A percentile compares a stretch with the other conserved stretches of the same genome.
These are phyloP conservation scores for Chlorella sp. DNA, from an alignment of 139 green algal genomes.

Conservation along the genomic window DNA sequence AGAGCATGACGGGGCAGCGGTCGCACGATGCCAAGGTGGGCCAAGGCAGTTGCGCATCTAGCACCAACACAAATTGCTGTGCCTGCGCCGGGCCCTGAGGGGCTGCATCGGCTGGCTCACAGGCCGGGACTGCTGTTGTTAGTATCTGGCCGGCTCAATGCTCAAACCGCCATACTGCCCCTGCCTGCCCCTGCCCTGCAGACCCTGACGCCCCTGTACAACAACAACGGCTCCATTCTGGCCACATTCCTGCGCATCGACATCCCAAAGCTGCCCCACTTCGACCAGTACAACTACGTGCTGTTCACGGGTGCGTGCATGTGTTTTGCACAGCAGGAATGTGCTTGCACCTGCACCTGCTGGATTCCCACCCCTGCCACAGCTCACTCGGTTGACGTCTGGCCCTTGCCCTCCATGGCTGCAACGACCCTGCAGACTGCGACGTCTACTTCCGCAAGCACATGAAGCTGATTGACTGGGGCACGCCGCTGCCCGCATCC, in stretches of 20 bases:
- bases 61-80: no score
- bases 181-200: neutral
- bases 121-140: neutral
- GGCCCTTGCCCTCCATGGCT: no score
- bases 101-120: neutral
- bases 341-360: no score
- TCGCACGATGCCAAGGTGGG: neutral
- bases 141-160: neutral
- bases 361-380: no score
- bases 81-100: neutral
- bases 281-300: slow-evolving; percentile 35
- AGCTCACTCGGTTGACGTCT: no score
- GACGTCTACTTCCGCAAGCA: slow-evolving; percentile 28
- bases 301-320: slow-evolving; percentile 6
- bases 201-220: slow-evolving; percentile 14
- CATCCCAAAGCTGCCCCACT: slow-evolving; percentile 16
- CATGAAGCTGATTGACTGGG: slow-evolving; percentile 29
- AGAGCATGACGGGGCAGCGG: neutral
- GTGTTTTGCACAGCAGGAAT: no score
- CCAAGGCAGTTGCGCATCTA: no score
- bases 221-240: neutral
- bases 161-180: neutral
- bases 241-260: slow-evolving; percentile 35
- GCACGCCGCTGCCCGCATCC: slow-evolving; percentile 4
- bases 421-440: neutral